Conservation (phyloP, 768 basidiomycete species). For the Boletus bicolor region DNA sequence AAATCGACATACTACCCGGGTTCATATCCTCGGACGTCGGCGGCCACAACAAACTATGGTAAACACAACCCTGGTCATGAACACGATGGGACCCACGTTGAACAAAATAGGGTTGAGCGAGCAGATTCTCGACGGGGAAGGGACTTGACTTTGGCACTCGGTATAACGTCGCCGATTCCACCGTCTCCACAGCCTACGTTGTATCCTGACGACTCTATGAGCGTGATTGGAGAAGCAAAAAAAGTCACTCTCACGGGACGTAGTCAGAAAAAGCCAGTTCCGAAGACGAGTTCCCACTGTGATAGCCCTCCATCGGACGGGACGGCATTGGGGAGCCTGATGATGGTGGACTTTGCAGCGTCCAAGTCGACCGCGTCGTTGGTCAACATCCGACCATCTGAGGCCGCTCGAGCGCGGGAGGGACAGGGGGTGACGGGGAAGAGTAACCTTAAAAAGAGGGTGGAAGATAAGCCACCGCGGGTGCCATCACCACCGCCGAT, state of each 20-base stretch:
- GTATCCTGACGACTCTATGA: slow-evolving; percentile 72
- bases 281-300: slow-evolving; percentile 17
- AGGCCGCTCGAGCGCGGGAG: slow-evolving; percentile 29
- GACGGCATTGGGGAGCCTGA: slow-evolving; percentile 54
- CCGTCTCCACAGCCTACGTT: slow-evolving; percentile 61
- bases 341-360: slow-evolving; percentile 56
- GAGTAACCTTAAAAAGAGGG: slow-evolving; percentile 32
- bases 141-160: slow-evolving; percentile 39
- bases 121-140: slow-evolving; percentile 43
- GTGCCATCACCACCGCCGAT: slow-evolving; percentile 78
- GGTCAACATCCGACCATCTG: slow-evolving; percentile 29
- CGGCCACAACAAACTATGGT: slow-evolving; percentile 34
- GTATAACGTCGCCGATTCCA: slow-evolving; percentile 33
- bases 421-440: slow-evolving; percentile 21
- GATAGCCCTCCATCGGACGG: slow-evolving; percentile 36
- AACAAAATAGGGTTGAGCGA: slow-evolving; percentile 31
- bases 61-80: slow-evolving; percentile 35
- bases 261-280: slow-evolving; percentile 34
- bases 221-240: slow-evolving; percentile 45
- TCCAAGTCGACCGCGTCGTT: slow-evolving; percentile 35
- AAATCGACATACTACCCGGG: slow-evolving; percentile 67
- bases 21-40: slow-evolving; percentile 52
- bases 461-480: slow-evolving; percentile 63
- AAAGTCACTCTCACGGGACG: slow-evolving; percentile 25
- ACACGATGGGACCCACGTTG: slow-evolving; percentile 31